Evolutionary conservation across 768 basidiomycete species (phyloP).

Genomic region (Sistotremastrum suecicum): DNA sequence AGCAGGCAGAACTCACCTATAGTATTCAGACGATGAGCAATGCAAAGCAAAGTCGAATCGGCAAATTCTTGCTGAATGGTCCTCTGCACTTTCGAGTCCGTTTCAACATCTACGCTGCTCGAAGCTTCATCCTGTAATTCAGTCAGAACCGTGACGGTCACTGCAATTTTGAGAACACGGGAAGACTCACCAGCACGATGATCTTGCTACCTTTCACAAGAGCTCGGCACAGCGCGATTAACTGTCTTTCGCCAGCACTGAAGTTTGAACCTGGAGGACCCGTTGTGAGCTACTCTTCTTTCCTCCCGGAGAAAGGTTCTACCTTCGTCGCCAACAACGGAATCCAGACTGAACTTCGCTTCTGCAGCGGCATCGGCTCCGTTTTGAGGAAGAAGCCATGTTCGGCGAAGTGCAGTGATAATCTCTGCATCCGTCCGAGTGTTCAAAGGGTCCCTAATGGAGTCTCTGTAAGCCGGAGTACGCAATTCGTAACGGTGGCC

Average conservation of each 20-base stretch:
- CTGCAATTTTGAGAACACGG: too few species aligned
- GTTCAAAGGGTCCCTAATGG: constrained; percentile 36
- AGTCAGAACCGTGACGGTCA: too few species aligned
- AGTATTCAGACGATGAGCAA: constrained; percentile 45
- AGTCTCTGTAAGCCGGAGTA: neutral
- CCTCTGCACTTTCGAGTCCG: constrained; percentile 44
- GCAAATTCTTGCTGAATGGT: constrained; percentile 52
- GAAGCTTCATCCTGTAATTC: constrained; percentile 44
- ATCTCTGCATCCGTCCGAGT: constrained; percentile 44
- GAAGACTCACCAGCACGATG: constrained; percentile 30
- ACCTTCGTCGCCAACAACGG: constrained; percentile 51
- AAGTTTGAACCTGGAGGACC: constrained; percentile 36
- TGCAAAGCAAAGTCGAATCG: constrained; percentile 37
- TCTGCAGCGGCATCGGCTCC: constrained; percentile 34
- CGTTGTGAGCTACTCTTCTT: neutral
- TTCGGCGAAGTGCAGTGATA: constrained; percentile 46
- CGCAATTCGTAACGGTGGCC: neutral
- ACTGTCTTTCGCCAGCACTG: constrained; percentile 55
- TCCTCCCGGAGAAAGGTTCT: neutral
- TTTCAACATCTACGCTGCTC: constrained; percentile 46
- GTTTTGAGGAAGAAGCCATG: constrained; percentile 41
- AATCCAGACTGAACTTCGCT: constrained; percentile 54
- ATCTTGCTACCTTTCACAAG: constrained; percentile 47
- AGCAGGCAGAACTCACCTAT: constrained; percentile 26
- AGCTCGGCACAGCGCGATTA: constrained; percentile 47